phyloP scores from a whole-genome alignment of 2,329 filamentous ascomycete genomes.

The Cryoendolithus antarcticus region DNA sequence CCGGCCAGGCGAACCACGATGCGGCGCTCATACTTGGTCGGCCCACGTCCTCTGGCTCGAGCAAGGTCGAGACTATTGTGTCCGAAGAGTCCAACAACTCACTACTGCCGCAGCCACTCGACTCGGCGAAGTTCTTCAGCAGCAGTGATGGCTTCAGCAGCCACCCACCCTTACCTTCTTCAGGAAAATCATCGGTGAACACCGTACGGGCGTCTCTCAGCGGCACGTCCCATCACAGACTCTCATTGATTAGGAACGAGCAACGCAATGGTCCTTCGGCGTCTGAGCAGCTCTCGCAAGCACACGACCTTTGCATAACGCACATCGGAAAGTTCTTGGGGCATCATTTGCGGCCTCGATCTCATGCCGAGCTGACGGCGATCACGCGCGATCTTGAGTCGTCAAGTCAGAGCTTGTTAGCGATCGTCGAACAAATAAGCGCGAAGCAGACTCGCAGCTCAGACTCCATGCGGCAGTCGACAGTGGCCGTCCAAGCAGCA shows the following conservation, averaged over 20 bases:
- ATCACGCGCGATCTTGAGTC: conserved; percentile 74
- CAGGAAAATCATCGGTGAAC: too few species aligned
- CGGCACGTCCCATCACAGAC: conserved; percentile 9
- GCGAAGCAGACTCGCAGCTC: conserved; percentile 60
- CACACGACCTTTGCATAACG: conserved; percentile 80
- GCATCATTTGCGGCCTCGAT: conserved; percentile 80
- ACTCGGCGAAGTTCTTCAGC: too few species aligned
- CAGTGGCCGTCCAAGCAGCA: conserved; percentile 47
- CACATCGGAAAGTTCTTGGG: conserved; percentile 90
- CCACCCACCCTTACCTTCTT: too few species aligned
- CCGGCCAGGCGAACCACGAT: too few species aligned
- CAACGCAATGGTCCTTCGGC: conserved; percentile 52
- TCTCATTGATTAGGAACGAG: conserved; percentile 17
- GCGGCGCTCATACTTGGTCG: too few species aligned
- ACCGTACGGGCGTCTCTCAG: too few species aligned
- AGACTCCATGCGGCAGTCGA: background rate
- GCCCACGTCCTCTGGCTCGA: too few species aligned
- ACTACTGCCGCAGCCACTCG: too few species aligned
- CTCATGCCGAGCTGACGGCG: conserved; percentile 66
- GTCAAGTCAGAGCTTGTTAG: conserved; percentile 67
- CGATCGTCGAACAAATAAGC: conserved; percentile 71
- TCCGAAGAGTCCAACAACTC: too few species aligned
- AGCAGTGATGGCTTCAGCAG: too few species aligned
- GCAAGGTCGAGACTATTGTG: too few species aligned
- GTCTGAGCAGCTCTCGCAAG: conserved; percentile 65